Evolutionary conservation across 768 basidiomycete species (phyloP), one percentile per base, ranked within the genome.

Genomic region (Pleurotus djamor): DNA sequence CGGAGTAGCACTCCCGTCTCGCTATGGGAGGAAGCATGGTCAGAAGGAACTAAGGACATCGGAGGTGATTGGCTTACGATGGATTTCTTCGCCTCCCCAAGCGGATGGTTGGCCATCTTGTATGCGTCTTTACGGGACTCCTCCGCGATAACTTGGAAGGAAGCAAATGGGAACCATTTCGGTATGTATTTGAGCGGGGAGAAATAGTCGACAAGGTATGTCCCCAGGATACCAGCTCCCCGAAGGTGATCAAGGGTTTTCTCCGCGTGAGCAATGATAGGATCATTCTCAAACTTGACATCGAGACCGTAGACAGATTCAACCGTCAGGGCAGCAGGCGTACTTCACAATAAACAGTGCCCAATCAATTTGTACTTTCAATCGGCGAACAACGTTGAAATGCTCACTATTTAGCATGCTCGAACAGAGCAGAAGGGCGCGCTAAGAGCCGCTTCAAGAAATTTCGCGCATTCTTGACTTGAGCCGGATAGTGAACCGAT

Each of bases 301-400:
- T 72, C 61, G 38, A 76, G 64, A 4, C 76, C 76, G 58, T 78
- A 78, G 4, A 66, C 71, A 35, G 74, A 64, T 33, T 64, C 63
- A 0, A 77, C 64, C 4, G 72, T 72, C 0, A 70, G 65, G 13
- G 51, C 68, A 70, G 8, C 72, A 65, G 2, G 67, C 14, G 10
- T 41, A 44, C 65, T 54, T n/a, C n/a, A n/a, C n/a, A n/a, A n/a
- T n/a, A n/a, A n/a, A n/a, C n/a, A 49, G 63, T 64, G 61, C 57
- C 48, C 62, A 49, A 64, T 49, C 32, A 58, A 63, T 4, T 52
- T 35, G 5, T 63, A 51, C 13, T 62, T 17, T 45, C 55, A 63
- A 21, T 35, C 55, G 6, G 50, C 35, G 7, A 36, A 48, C 32
- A 48, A 56, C 8, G 14, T 41, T 41, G 6, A 59, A 32, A 35